Conservation (phyloP, 1,284 basidiomycete species). For the Tranzscheliella williamsii region DNA sequence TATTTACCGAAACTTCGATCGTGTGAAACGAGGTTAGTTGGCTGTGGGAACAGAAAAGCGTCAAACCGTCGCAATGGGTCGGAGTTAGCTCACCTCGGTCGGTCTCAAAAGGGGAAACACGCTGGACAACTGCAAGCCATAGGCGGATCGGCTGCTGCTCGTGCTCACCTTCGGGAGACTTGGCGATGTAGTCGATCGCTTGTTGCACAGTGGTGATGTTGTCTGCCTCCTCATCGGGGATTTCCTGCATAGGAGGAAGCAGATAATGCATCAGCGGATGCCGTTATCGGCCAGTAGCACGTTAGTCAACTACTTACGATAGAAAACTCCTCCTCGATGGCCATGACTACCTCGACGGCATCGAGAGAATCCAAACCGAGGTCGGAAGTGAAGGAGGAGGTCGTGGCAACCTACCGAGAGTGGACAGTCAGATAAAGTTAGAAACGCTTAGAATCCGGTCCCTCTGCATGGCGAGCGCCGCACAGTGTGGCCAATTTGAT, state of each 20-base stretch:
- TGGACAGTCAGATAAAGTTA: no score
- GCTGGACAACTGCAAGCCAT: no score
- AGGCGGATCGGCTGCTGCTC: no score
- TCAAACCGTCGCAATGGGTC: no score
- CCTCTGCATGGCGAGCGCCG: no score
- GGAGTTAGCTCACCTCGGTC: no score
- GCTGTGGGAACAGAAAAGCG: no score
- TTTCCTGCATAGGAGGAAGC: constrained; percentile 70
- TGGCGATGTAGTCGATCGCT: constrained; percentile 95
- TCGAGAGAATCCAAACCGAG: constrained; percentile 95
- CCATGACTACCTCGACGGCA: constrained; percentile 98
- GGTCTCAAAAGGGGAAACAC: no score
- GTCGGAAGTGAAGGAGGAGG: constrained; percentile 81
- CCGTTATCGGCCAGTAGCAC: background rate
- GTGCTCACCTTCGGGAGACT: constrained; percentile 77
- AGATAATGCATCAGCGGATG: background rate
- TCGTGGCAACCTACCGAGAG: constrained; percentile 70
- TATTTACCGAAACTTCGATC: no score
- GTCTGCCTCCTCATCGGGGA: constrained; percentile 98
- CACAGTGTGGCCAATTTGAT: no score
- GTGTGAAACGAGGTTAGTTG: no score
- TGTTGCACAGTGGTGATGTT: constrained; percentile 92
- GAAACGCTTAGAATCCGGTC: no score
- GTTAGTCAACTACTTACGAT: constrained; percentile 38
- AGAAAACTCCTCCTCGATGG: constrained; percentile 87